A percentile compares a stretch with the other conserved stretches of the same genome.
phyloP scores from a whole-genome alignment of 371 early-diverging fungal genomes.

The Apophysomyces trapeziformis region DNA sequence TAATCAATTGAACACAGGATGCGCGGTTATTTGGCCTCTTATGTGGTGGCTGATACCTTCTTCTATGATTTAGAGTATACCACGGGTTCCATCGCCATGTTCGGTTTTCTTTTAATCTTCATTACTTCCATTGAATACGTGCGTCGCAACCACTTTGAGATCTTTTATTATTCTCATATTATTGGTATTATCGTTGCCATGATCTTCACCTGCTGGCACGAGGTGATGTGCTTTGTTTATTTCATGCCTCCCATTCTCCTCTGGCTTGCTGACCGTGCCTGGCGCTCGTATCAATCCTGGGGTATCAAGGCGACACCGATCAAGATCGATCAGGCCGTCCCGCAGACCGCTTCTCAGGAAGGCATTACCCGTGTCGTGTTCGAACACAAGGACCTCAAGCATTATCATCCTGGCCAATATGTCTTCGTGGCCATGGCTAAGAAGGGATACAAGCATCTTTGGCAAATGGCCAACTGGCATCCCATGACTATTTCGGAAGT shows the following conservation, averaged over 20 bases:
- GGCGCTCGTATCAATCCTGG: constrained; percentile 52
- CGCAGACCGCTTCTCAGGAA: constrained; percentile 26
- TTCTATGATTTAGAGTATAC: constrained; percentile 41
- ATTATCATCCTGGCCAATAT: constrained; percentile 52
- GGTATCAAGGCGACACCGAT: constrained; percentile 21
- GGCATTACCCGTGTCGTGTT: constrained; percentile 48
- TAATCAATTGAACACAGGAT: constrained; percentile 21
- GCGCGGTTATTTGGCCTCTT: constrained; percentile 18
- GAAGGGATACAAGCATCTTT: constrained; percentile 20
- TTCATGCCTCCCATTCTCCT: constrained; percentile 47
- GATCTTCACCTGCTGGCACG: constrained; percentile 43
- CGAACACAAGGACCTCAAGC: constrained; percentile 26
- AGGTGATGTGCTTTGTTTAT: constrained; percentile 41
- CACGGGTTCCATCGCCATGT: constrained; percentile 46
- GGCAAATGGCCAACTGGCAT: constrained; percentile 46
- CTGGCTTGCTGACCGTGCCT: constrained; percentile 44
- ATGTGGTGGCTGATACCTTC: constrained; percentile 28
- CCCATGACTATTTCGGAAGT: constrained; percentile 51
- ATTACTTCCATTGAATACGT: constrained; percentile 45
- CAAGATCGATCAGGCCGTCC: constrained; percentile 27
- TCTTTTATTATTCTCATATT: constrained; percentile 49
- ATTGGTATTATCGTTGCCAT: constrained; percentile 41
- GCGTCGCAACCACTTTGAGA: constrained; percentile 46
- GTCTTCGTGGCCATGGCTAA: constrained; percentile 41
- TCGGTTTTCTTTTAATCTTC: constrained; percentile 46